Conservation (phyloP, 768 basidiomycete species). For the Kwoniella mangroviensis region DNA sequence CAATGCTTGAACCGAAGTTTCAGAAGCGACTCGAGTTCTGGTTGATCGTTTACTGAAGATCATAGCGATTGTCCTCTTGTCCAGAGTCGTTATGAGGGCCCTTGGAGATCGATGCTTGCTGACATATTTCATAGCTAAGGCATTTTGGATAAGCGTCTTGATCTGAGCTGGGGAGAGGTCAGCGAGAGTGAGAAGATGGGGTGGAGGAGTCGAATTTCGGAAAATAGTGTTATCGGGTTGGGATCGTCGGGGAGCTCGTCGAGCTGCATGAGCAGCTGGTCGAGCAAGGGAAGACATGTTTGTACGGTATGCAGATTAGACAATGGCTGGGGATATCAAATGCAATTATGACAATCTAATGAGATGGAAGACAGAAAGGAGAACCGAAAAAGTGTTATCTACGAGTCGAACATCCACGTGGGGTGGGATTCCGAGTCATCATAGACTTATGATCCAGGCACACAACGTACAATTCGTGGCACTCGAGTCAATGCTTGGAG, state of each 20-base stretch:
- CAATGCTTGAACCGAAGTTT: slow-evolving; percentile 76
- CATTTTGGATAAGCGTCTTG: slow-evolving; percentile 67
- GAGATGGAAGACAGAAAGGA: no score
- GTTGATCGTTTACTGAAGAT: slow-evolving; percentile 93
- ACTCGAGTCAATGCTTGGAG: no score
- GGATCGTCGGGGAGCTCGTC: slow-evolving; percentile 8
- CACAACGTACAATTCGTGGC: no score
- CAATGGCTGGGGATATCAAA: no score
- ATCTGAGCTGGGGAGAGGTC: slow-evolving; percentile 82
- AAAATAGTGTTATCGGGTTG: not conserved
- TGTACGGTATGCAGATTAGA: not conserved
- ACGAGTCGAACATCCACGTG: no score
- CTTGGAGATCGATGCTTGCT: slow-evolving; percentile 34
- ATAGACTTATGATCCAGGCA: no score
- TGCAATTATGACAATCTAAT: no score
- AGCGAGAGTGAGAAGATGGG: slow-evolving; percentile 84
- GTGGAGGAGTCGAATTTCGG: slow-evolving; percentile 54
- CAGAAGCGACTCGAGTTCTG: slow-evolving; percentile 83
- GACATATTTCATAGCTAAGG: slow-evolving; percentile 61
- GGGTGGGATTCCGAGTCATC: no score
- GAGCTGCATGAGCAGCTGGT: slow-evolving; percentile 1
- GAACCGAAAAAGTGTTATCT: no score
- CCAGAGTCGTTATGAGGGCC: slow-evolving; percentile 29
- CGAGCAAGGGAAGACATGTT: not conserved
- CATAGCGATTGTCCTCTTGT: slow-evolving; percentile 80